A percentile compares a stretch with the other conserved stretches of the same genome.
phyloP scores from a whole-genome alignment of 2,329 filamentous ascomycete species.

The Aaosphaeria arxii region DNA sequence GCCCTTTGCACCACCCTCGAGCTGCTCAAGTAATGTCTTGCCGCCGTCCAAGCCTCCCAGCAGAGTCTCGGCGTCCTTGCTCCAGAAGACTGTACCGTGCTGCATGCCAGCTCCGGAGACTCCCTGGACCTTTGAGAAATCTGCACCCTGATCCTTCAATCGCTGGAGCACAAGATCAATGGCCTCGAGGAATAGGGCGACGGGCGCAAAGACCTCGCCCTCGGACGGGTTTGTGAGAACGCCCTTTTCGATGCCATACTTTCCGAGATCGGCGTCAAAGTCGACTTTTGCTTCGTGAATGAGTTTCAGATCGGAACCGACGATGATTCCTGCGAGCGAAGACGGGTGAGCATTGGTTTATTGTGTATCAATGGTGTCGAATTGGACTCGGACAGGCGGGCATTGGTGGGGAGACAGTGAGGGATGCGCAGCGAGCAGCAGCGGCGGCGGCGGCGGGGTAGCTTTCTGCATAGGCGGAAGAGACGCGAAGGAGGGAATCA shows the following conservation, averaged over 20 bases:
- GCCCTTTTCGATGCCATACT: conserved; percentile 75
- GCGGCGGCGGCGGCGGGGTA: conserved; percentile 22
- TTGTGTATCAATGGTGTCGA: conserved; percentile 8
- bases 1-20: conserved; percentile 45
- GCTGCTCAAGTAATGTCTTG: conserved; percentile 67
- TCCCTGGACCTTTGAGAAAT: conserved; percentile 72
- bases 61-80: conserved; percentile 61
- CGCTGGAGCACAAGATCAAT: conserved; percentile 79
- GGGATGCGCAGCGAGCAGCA: no score
- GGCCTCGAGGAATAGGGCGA: conserved; percentile 92
- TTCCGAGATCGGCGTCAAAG: conserved; percentile 80
- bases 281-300: conserved; percentile 86
- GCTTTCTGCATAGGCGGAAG: conserved; percentile 7
- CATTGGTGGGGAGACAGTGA: no score
- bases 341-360: conserved; percentile 1
- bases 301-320: conserved; percentile 77
- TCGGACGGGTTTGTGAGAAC: conserved; percentile 78
- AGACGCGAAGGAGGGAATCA: neutral
- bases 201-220: conserved; percentile 87
- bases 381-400: no score
- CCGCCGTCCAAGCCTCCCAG: conserved; percentile 60
- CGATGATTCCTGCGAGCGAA: conserved; percentile 64
- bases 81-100: conserved; percentile 97
- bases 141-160: conserved; percentile 66
- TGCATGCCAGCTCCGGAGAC: conserved; percentile 94